Percentiles rank a stretch among this genome's conserved stretches.
These are phyloP conservation scores for Aspergillus sojae DNA, from an alignment of 2,329 filamentous ascomycete genomes.

Conservation along the genomic window DNA sequence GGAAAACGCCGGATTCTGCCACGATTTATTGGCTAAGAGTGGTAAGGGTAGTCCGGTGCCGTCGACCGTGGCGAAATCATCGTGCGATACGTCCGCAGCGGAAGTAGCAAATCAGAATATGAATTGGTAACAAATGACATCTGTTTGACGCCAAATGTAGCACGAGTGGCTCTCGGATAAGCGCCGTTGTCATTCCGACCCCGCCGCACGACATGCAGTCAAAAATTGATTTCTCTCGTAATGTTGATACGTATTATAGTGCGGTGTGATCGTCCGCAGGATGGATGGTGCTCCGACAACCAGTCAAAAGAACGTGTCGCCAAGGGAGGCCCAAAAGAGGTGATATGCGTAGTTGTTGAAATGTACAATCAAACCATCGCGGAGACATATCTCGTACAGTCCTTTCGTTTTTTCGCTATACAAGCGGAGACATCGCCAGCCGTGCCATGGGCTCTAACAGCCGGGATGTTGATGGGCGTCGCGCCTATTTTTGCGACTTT, in stretches of 20 bases:
- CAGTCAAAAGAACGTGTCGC: neutral
- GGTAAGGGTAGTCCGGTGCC: neutral
- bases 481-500: conserved; percentile 42
- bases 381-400: conserved; percentile 11
- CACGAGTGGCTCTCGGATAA: neutral
- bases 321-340: neutral
- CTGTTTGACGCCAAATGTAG: neutral
- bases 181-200: neutral
- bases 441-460: conserved; percentile 14
- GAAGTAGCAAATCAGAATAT: neutral
- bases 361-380: conserved; percentile 5
- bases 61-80: neutral
- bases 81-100: conserved; percentile 1
- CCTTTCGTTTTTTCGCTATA: conserved; percentile 19
- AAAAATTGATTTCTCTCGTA: neutral
- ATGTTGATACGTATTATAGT: neutral
- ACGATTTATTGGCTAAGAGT: neutral
- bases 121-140: neutral
- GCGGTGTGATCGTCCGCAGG: neutral
- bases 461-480: conserved; percentile 5
- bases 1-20: neutral
- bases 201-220: conserved; percentile 1
- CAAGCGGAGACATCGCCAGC: conserved; percentile 18
- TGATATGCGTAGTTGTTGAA: neutral
- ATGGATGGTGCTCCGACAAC: neutral